Conservation (phyloP, 495 filamentous ascomycete genomes). For the Daldinia concentrica region DNA sequence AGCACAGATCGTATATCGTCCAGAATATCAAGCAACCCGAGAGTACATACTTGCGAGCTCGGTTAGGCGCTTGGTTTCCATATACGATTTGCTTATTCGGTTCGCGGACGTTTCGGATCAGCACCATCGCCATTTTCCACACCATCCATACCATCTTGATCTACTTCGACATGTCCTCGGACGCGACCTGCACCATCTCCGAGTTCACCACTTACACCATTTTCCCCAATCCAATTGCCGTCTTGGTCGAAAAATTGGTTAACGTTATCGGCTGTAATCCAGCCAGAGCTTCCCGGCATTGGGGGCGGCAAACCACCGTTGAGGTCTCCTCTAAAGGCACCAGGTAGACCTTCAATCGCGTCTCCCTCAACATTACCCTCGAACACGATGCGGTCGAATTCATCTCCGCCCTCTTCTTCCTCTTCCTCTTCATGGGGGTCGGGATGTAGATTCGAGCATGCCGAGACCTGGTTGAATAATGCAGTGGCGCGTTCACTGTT, state of each 20-base stretch:
- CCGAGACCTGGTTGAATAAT: conserved; percentile 84
- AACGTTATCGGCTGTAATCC: conserved; percentile 98
- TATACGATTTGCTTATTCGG: conserved; percentile 40
- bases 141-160: conserved; percentile 44
- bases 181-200: conserved; percentile 57
- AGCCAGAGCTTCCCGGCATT: conserved; percentile 85
- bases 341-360: conserved; percentile 57
- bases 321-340: conserved; percentile 52
- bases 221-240: conserved; percentile 63
- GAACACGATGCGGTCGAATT: conserved; percentile 62
- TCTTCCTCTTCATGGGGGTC: conserved; percentile 69
- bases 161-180: conserved; percentile 53
- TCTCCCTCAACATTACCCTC: conserved; percentile 60
- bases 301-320: conserved; percentile 74
- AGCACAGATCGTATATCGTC: neutral
- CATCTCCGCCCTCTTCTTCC: conserved; percentile 63
- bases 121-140: conserved; percentile 43
- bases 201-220: conserved; percentile 52
- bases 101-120: conserved; percentile 54
- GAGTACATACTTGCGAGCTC: neutral
- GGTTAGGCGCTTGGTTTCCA: neutral
- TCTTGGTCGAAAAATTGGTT: conserved; percentile 72
- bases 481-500: conserved; percentile 47
- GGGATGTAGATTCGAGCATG: conserved; percentile 89
- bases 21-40: neutral